Evolutionary conservation across 306 rosid species (phyloP), one percentile per base, ranked within the genome.

Genomic region (Vicia sativa): DNA sequence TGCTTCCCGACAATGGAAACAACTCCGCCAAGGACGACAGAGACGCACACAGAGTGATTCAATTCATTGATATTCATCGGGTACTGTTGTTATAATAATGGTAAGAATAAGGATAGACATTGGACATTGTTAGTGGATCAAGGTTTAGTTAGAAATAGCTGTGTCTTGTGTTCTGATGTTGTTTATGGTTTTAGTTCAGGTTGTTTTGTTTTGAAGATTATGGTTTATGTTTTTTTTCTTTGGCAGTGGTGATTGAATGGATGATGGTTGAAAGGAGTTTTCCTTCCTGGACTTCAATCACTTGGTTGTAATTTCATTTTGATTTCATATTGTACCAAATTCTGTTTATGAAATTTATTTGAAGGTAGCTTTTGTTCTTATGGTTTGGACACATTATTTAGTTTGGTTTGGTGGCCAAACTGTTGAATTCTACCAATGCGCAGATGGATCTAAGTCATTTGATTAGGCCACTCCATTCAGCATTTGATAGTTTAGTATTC

Each of bases 1-100:
- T 88, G 88, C 72, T 85, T 80, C 66, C 71, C 91, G 6, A 28
- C 81, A 5, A 67, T 82, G n/a, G 58, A 74, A 29, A 75, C 65
- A 8, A 38, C 71, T 43, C 49, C 74, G 8, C 62, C 52, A 4
- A 71, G 73, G 35, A 5, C 61, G 11, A 54, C 39, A 0, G 7
- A 63, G 11, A 23, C 76, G 29, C 74, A 49, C 57, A 39, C 58
- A 0, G 73, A 77, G 49, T 70, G 68, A 72, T 67, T 55, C 5
- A 12, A 34, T 34, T 0, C 7, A 28, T 9, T 26, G 28, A 11
- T 29, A 55, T 55, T 55, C 10, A 26, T 28, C 11, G 57, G 57
- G 57, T 18, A 19, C 57, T 18, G 9, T 19, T 18, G 13, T 16
- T 16, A 9, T 6, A 13, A 34, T 34, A 34, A 34, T 7, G 38